Base-by-base conservation (phyloP, 2,329 filamentous ascomycete species). In the Epichloe hybrida region DNA sequence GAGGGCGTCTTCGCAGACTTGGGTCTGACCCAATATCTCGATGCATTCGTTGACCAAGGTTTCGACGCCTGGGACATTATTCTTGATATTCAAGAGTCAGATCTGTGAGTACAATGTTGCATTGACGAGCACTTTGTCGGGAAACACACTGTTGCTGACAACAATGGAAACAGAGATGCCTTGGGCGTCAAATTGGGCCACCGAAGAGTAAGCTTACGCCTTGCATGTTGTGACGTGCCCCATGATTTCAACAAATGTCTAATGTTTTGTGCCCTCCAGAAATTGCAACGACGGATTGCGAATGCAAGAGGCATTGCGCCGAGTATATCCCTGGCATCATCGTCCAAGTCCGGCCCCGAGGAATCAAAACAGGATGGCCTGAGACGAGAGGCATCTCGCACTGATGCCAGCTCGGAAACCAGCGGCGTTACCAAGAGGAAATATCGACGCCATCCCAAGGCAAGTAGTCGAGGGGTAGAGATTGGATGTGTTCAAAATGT, bases 31-130 rank as follows among this genome's bases (percentile, higher is more conserved):
- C 84, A 89, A 68, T 91, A 93, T 69, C 76, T 86, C 53, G 75
- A 83, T 57, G 69, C 73, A 51, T 86, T 93, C 59, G 64, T 87
- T 42, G 80, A 86, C 49, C 86, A 91, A 66, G 87, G 87, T 3
- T 93, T 93, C 64, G 87, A 93, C 65, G 81, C 82, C 11, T 91
- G 87, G 87, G 84, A 88, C 36, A 89, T 83, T 1, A 82, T 91
- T 50, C 72, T 89, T 48, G 86, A 91, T 62, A 89, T 93, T 50
- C 88, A 86, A 54, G 87, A 91, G 66, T 86, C 84, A 23, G 87
- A 93, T 61, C 73, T 93, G 84, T 88, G 67, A 64, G 81, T 69
- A 62, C 12, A 44, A 12, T 36, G 4, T 27, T 36, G n/a, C 13
- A 31, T 9, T 15, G 5, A 15, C 20, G 12, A 11, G 17, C 4